Conservation (phyloP, 1,284 basidiomycete species). For the Laetiporus sulphureus region DNA sequence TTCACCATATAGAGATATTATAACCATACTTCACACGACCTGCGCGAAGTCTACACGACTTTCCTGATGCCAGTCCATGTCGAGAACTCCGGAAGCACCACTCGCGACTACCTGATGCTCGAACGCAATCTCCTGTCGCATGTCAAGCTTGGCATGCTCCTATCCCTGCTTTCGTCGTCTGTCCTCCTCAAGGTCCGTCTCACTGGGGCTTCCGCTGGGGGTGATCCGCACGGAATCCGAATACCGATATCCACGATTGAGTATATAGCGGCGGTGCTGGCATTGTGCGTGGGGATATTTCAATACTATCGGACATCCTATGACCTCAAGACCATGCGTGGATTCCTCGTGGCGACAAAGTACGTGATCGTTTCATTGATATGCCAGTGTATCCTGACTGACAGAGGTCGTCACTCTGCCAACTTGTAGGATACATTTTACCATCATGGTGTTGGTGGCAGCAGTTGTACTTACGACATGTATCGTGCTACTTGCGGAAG, state of each 20-base stretch:
- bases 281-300: conserved; percentile 51
- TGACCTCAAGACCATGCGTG: conserved; percentile 48
- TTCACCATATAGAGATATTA: too few relatives aligned
- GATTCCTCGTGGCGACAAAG: conserved; percentile 55
- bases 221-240: conserved; percentile 16
- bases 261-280: conserved; percentile 40
- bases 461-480: conserved; percentile 20
- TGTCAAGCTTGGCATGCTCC: conserved; percentile 55
- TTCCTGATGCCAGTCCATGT: conserved; percentile 22
- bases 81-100: conserved; percentile 37
- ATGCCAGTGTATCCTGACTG: conserved; percentile 5
- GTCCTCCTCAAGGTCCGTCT: conserved; percentile 54
- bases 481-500: conserved; percentile 17
- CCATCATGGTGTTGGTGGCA: conserved; percentile 16
- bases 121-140: conserved; percentile 68
- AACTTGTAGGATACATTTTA: conserved; percentile 15
- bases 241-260: conserved; percentile 26
- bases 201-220: conserved; percentile 29
- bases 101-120: conserved; percentile 69
- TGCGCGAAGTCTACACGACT: neutral
- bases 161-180: conserved; percentile 57
- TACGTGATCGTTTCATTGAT: conserved; percentile 28
- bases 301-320: conserved; percentile 54
- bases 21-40: too few relatives aligned
- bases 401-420: too few relatives aligned